phyloP scores from a whole-genome alignment of 768 basidiomycete species.

The Wakefieldia striispora region DNA sequence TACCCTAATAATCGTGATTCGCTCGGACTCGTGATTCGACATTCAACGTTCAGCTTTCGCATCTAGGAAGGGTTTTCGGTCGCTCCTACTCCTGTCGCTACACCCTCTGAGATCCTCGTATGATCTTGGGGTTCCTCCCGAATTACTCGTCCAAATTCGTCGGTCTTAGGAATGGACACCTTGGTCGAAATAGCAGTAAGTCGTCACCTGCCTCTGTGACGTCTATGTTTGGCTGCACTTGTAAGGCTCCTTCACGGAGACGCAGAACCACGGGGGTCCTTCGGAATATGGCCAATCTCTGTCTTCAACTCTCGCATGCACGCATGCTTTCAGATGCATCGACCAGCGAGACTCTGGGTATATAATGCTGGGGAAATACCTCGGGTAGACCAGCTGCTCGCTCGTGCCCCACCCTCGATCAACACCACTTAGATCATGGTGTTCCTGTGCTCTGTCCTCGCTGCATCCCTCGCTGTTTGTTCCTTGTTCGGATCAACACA shows the following conservation, averaged over 20 bases:
- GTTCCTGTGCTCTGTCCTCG: constrained; percentile 1
- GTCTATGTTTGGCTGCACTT: neutral
- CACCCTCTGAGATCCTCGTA: neutral
- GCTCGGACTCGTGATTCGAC: too few species aligned
- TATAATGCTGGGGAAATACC: neutral
- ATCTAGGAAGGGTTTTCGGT: too few species aligned
- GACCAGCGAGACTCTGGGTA: constrained; percentile 48
- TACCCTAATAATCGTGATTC: too few species aligned
- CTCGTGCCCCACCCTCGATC: too few species aligned
- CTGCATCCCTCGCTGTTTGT: neutral
- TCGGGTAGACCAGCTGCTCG: too few species aligned
- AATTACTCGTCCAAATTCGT: neutral
- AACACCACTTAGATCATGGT: neutral
- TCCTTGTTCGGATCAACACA: neutral
- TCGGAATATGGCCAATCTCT: neutral
- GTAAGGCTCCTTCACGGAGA: neutral
- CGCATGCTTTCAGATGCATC: constrained; percentile 43
- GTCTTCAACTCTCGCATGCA: neutral
- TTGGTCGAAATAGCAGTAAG: neutral
- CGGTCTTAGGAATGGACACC: too few species aligned
- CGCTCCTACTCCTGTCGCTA: too few species aligned
- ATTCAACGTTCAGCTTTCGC: too few species aligned
- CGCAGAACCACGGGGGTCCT: neutral
- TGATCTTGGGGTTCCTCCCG: too few species aligned
- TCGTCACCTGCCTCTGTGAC: neutral